Conservation (phyloP, 1,139 yeast genomes). For the Protomyces pachydermus region DNA sequence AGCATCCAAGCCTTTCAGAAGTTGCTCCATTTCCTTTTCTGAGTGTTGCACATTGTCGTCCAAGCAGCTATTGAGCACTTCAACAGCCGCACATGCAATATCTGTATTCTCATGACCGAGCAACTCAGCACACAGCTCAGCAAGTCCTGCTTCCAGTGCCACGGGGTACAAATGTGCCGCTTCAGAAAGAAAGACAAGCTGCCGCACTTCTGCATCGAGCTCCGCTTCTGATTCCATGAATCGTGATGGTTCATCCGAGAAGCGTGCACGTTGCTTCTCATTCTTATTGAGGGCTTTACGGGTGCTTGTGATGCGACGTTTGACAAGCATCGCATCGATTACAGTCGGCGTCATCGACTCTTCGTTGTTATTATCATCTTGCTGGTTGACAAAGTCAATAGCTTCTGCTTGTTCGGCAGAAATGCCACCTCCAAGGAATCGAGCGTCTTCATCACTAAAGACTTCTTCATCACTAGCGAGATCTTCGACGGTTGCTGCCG, state of each 20-base stretch:
- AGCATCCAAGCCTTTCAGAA: constrained; percentile 28
- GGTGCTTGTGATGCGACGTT: constrained; percentile 34
- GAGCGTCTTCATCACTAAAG: constrained; percentile 34
- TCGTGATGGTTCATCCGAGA: constrained; percentile 40
- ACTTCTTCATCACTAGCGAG: neutral
- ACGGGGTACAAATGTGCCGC: constrained; percentile 35
- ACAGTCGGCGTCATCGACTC: neutral
- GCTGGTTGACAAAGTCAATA: constrained; percentile 35
- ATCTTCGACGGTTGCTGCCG: neutral
- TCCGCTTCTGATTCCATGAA: constrained; percentile 35
- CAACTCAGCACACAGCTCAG: constrained; percentile 35
- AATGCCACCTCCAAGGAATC: constrained; percentile 38
- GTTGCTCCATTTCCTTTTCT: constrained; percentile 25
- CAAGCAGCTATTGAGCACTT: constrained; percentile 36
- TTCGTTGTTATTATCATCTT: constrained; percentile 19
- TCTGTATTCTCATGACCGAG: constrained; percentile 41
- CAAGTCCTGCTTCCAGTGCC: constrained; percentile 34
- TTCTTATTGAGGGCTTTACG: constrained; percentile 37
- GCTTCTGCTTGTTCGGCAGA: constrained; percentile 34
- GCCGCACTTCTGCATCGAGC: constrained; percentile 37
- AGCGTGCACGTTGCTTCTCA: constrained; percentile 37
- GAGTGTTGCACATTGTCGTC: constrained; percentile 32
- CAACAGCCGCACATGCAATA: constrained; percentile 36
- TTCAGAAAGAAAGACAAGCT: constrained; percentile 38
- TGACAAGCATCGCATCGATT: constrained; percentile 29